phyloP scores from a whole-genome alignment of 2,329 filamentous ascomycete species.

The Epichloe sibirici region DNA sequence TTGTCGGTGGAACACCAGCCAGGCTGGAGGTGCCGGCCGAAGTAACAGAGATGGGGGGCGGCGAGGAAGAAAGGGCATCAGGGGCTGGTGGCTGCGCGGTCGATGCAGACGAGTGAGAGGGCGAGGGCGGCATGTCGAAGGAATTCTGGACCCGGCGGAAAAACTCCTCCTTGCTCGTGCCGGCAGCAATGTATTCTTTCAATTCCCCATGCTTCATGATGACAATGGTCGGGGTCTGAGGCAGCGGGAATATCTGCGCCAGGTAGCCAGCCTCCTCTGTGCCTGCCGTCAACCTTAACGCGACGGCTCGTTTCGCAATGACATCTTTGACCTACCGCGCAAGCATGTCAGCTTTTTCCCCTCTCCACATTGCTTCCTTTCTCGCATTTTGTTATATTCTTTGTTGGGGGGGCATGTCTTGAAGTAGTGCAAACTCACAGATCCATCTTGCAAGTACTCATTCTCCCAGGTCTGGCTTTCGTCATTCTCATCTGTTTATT shows the following conservation, averaged over 20 bases:
- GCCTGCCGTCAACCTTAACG: conserved; percentile 57
- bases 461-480: conserved; percentile 64
- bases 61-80: neutral
- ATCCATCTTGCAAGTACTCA: conserved; percentile 48
- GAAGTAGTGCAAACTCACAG: conserved; percentile 28
- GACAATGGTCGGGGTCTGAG: conserved; percentile 64
- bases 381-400: neutral
- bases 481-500: conserved; percentile 47
- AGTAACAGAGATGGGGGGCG: conserved; percentile 1
- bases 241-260: conserved; percentile 70
- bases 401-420: neutral
- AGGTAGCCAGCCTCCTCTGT: conserved; percentile 75
- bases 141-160: conserved; percentile 28
- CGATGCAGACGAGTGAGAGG: conserved; percentile 7
- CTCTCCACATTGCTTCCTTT: neutral
- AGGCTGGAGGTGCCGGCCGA: conserved; percentile 10
- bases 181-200: conserved; percentile 61
- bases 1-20: conserved; percentile 11
- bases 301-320: conserved; percentile 51
- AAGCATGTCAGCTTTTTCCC: conserved; percentile 6
- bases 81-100: conserved; percentile 5
- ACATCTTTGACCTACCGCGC: conserved; percentile 36
- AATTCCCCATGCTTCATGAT: conserved; percentile 70
- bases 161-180: conserved; percentile 55
- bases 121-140: conserved; percentile 17